These are phyloP conservation scores for Anethum foeniculum DNA, from an alignment of 140 eudicot species.

Conservation along the genomic window DNA sequence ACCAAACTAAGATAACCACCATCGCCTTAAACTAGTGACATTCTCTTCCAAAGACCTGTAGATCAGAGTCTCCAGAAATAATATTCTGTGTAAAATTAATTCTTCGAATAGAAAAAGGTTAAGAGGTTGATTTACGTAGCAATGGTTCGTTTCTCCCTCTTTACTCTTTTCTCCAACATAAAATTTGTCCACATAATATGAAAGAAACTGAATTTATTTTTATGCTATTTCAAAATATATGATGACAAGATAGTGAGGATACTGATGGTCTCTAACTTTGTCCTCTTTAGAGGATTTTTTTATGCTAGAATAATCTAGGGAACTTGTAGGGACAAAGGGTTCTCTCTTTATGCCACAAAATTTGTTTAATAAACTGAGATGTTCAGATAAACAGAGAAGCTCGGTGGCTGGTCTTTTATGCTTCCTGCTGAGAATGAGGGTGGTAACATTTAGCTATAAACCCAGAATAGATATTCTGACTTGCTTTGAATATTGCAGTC, in stretches of 20 bases:
- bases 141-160: background rate
- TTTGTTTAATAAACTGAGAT: background rate
- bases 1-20: background rate
- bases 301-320: background rate
- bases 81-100: background rate
- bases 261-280: background rate
- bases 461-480: background rate
- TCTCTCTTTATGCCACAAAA: background rate
- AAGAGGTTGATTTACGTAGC: background rate
- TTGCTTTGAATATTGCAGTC: background rate
- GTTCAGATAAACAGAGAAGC: background rate
- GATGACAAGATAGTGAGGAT: background rate
- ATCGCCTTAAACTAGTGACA: background rate
- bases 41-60: background rate
- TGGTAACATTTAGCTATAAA: background rate
- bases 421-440: background rate
- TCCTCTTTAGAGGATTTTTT: background rate
- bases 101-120: background rate
- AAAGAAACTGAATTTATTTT: background rate
- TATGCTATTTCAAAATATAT: background rate
- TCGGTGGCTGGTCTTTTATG: background rate
- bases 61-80: background rate
- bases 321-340: background rate
- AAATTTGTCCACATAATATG: background rate
- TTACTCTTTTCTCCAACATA: background rate